phyloP scores from a whole-genome alignment of 73 alveolate genomes.

The Uronychia binucleata region DNA sequence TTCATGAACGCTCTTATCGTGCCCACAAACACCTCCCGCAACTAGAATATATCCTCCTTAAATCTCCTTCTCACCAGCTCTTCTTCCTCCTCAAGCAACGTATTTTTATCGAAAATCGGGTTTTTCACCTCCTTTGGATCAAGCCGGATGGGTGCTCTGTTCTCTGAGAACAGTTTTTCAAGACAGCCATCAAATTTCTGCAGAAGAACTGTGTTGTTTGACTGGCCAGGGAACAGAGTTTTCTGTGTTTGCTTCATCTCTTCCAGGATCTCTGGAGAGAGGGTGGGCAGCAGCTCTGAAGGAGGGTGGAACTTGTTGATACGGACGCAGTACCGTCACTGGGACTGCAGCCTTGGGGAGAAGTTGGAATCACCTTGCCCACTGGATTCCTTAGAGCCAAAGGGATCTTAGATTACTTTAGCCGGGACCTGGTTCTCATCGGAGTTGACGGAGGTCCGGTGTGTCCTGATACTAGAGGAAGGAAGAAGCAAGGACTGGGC shows the following conservation, averaged over 20 bases:
- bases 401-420: too few species aligned
- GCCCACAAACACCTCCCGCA: not conserved
- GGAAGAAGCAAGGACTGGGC: not conserved
- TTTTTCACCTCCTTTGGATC: too few species aligned
- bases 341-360: not conserved
- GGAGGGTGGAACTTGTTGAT: not conserved
- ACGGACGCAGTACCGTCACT: not conserved
- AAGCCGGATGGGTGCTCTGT: not conserved
- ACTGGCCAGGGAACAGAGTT: not conserved
- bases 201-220: not conserved
- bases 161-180: not conserved
- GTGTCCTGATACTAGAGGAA: not conserved
- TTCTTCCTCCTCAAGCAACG: not conserved
- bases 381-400: not conserved
- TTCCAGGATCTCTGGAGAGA: not conserved
- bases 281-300: not conserved
- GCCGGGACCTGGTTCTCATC: too few species aligned
- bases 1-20: not conserved
- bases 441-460: not conserved
- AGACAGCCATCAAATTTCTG: not conserved
- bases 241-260: not conserved
- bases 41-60: not conserved
- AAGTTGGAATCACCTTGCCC: not conserved
- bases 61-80: not conserved
- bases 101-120: not conserved